phyloP scores from a whole-genome alignment of 108 stramenopile species.

The Stephanodiscus triporus region DNA sequence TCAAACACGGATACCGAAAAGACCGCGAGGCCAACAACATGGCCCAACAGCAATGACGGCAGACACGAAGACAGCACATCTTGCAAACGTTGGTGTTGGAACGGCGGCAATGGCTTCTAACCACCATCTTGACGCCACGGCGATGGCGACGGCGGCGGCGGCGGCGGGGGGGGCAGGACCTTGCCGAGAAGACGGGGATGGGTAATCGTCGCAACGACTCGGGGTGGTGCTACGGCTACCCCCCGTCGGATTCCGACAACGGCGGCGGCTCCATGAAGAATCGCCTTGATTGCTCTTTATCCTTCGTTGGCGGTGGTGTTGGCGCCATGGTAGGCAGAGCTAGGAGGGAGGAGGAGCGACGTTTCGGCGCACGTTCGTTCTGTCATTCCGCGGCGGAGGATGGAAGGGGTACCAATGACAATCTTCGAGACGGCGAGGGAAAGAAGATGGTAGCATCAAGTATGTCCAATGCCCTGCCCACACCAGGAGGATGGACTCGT shows the following conservation, averaged over 20 bases:
- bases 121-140: too few species aligned
- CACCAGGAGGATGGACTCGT: slow-evolving; percentile 26
- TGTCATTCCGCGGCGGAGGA: neutral
- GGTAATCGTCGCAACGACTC: slow-evolving; percentile 5
- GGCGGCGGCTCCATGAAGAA: neutral
- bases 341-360: slow-evolving; percentile 9
- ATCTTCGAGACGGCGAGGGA: neutral
- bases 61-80: neutral
- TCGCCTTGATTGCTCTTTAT: neutral
- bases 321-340: neutral
- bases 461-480: slow-evolving; percentile 18
- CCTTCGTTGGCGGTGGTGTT: neutral
- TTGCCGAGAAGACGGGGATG: slow-evolving; percentile 22
- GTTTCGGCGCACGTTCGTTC: slow-evolving; percentile 20
- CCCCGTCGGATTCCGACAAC: slow-evolving; percentile 32
- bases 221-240: slow-evolving; percentile 25
- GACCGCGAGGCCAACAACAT: neutral
- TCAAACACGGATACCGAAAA: neutral
- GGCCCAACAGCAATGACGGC: slow-evolving; percentile 3
- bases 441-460: neutral
- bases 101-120: neutral
- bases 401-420: neutral
- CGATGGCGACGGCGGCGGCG: neutral
- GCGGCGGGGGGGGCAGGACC: slow-evolving; percentile 11
- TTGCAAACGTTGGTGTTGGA: slow-evolving; percentile 3